Conservation (phyloP, 2,329 filamentous ascomycete species). For the Aspergillus latus region DNA sequence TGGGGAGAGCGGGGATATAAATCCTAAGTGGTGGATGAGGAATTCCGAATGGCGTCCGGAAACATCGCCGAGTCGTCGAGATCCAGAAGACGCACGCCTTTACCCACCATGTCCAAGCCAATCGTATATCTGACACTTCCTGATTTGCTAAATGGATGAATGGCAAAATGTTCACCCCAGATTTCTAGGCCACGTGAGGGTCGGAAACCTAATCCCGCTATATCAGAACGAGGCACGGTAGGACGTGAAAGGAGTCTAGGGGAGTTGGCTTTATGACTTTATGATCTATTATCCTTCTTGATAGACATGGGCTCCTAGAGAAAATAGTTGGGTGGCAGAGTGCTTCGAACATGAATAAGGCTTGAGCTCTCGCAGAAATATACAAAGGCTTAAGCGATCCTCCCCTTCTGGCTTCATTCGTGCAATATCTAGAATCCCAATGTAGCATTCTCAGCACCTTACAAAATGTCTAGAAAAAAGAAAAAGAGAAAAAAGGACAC, state of each 20-base stretch:
- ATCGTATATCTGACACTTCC: not conserved
- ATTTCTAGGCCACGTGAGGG: constrained; percentile 8
- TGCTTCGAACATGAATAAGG: not conserved
- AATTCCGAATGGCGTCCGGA: constrained; percentile 9
- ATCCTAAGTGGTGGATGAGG: not conserved
- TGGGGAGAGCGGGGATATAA: constrained; percentile 4
- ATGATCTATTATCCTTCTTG: not conserved
- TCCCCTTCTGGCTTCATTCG: not conserved
- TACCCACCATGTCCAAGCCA: not conserved
- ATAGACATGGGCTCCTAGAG: not conserved
- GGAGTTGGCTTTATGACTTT: not conserved
- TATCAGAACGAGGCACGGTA: not conserved
- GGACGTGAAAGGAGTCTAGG: too few relatives aligned
- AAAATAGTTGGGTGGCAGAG: not conserved
- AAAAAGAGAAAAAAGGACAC: not conserved
- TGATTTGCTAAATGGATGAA: not conserved
- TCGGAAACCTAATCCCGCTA: constrained; percentile 17
- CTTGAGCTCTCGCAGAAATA: not conserved
- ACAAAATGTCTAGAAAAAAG: not conserved
- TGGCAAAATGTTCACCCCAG: not conserved
- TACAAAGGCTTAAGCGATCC: not conserved
- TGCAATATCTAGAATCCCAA: not conserved
- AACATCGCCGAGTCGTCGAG: constrained; percentile 4
- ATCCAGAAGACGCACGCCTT: not conserved
- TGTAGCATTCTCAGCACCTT: not conserved